phyloP scores from a whole-genome alignment of 176 grass and related monocot species.

The Carex littledalei region DNA sequence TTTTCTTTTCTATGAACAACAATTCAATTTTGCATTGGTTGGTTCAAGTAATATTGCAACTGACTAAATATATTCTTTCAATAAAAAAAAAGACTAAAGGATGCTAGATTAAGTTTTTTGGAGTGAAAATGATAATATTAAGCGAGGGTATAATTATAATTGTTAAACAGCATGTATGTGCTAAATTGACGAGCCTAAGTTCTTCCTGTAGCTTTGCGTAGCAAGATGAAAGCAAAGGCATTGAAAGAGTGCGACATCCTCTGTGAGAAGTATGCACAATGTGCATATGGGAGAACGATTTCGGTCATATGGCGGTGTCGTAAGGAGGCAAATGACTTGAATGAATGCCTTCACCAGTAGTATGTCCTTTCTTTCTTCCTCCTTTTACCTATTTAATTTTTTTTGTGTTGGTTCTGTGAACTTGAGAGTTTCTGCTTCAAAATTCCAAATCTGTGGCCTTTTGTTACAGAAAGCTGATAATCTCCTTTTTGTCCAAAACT shows the following conservation, averaged over 20 bases:
- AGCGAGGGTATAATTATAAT: not conserved
- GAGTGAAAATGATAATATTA: no score
- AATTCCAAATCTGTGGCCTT: not conserved
- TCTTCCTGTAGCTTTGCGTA: constrained; percentile 66
- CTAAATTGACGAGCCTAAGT: not conserved
- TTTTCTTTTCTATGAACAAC: no score
- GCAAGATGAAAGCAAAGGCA: constrained; percentile 97
- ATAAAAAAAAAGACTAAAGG: no score
- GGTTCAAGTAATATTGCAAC: no score
- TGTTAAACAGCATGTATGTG: not conserved
- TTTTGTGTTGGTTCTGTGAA: not conserved
- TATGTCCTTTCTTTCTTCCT: constrained; percentile 34
- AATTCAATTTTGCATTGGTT: no score
- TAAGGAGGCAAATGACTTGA: constrained; percentile 85
- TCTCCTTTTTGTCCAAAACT: not conserved
- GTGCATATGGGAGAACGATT: constrained; percentile 85
- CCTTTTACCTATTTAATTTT: not conserved
- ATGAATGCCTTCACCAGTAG: constrained; percentile 96
- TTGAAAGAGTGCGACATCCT: constrained; percentile 70
- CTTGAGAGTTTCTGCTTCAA: not conserved
- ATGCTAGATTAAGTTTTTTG: no score
- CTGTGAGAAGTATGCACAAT: constrained; percentile 91
- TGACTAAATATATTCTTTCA: no score
- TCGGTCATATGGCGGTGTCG: constrained; percentile 84
- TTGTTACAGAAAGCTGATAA: not conserved